Base-by-base conservation (phyloP, 768 basidiomycete species). In the Mrakia frigida region DNA sequence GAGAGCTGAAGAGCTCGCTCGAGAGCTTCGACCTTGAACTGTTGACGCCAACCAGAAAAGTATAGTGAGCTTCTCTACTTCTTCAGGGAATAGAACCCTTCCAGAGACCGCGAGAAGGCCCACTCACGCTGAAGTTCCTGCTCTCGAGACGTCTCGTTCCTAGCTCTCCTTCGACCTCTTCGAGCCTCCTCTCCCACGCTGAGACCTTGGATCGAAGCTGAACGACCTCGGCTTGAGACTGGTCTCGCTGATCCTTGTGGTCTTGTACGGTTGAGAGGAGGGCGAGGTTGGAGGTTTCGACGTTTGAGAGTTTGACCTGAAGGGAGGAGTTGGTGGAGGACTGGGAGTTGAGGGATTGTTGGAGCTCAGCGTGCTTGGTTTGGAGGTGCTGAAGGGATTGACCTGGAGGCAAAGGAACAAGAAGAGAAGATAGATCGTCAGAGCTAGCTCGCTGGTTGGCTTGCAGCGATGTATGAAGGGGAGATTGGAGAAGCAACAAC, bases 1-100 rank as follows among this genome's bases (percentile, higher is more conserved):
- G 92, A 86, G 6, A 94, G 88, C 77, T 90, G 83, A 10, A 95
- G 85, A 83, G 95, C 92, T 83, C 94, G 92, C 6, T 89, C 86
- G 21, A 92, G 86, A 1, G 92, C 89, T 76, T 94, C 91, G 77
- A 94, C 83, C 84, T 92, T 93, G 87, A 94, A 96, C 91, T 95
- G 82, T 14, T 4, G 56, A 21, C 5, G n/a, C 3, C 69, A 33
- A 16, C 63, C 18, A 70, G 46, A 41, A 6, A 63, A 13, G 68
- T 43, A 69, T 69, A 73, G 79, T 79, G 23, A 76, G 10, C 39
- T 46, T 61, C 46, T 31, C 35, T 7, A 50, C 33, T 1, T 56
- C 13, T 37, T 53, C 25, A 37, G 21, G 2, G 21, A 63, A 41
- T 56, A 52, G 79, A 60, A 80, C 79, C 35, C 81, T 80, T 74